Evolutionary conservation across 75 land plant species (phyloP), one percentile per base, ranked within the genome.

Genomic region (Pinus tabuliformis): DNA sequence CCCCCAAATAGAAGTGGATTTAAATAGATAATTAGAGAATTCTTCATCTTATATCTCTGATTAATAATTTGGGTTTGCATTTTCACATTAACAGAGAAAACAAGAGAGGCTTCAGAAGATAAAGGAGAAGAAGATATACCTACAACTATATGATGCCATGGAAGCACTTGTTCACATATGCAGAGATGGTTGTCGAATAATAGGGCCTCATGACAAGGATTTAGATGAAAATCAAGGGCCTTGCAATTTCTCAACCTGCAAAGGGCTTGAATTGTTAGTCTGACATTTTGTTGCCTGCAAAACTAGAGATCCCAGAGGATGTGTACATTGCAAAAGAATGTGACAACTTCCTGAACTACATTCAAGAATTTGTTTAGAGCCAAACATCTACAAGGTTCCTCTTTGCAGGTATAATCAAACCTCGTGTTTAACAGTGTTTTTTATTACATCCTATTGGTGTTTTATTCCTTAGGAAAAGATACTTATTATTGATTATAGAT

Each of bases 131-230:
- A 94, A 89, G 74, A 80, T 92, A 17, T 96, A 96, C 74, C 72
- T 81, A 58, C 91, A 92, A 73, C 82, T 96, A 22, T 58, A 86
- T 70, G 98, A 94, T 78, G 98, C 99, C 57, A 89, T 96, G 95
- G 98, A 96, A 61, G 97, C 98, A 45, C 84, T 96, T 14, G 76
- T 94, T 20, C 99, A 96, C 78, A 96, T 96, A 64, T 94, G 97
- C 83, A 85, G 87, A 59, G 98, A 96, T 71, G 99, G 99, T n/a
- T 96, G 99, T 66, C 84, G 90, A n/a, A 91, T 95, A 18, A 94
- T 96, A 66, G 97, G 99, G 30, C 99, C 95, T 7, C 90, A 80
- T 59, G 97, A 94, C 81, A 93, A 90, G 79, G 81, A 85, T 28
- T 78, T 89, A 45, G 90, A 86, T 76, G 85, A 76, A 20, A 81